phyloP scores from a whole-genome alignment of 305 asterid species.

The Solanum hybrid region DNA sequence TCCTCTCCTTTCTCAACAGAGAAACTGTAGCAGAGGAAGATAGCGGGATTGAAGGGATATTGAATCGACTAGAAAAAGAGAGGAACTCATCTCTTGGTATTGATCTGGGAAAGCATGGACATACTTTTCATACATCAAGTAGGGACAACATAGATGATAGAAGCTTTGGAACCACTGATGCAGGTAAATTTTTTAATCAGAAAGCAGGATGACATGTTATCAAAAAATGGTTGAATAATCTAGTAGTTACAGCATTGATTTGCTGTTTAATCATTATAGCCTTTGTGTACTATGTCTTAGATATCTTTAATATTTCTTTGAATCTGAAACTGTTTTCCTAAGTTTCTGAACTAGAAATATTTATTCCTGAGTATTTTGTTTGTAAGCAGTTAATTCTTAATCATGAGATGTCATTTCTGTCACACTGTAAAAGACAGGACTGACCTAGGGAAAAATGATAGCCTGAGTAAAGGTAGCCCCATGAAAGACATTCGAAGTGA shows the following conservation, averaged over 20 bases:
- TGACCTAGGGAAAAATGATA: constrained; percentile 26
- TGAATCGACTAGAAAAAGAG: constrained; percentile 70
- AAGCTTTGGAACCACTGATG: constrained; percentile 16
- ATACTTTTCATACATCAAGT: constrained; percentile 21
- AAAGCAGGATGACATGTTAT: neutral
- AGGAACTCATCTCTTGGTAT: constrained; percentile 49
- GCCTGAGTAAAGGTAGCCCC: constrained; percentile 15
- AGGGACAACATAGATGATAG: constrained; percentile 17
- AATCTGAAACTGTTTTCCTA: neutral
- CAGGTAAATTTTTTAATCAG: neutral
- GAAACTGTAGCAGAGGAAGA: constrained; percentile 37
- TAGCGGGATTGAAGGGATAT: constrained; percentile 68
- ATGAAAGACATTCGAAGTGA: constrained; percentile 17
- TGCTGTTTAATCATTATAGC: neutral
- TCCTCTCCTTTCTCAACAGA: constrained; percentile 29
- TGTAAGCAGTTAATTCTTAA: constrained; percentile 17
- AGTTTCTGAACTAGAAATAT: neutral
- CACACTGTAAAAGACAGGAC: constrained; percentile 39
- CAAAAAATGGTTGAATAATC: neutral
- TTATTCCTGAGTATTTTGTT: neutral
- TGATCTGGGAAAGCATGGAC: constrained; percentile 24
- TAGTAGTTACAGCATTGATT: neutral
- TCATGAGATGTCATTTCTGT: constrained; percentile 21
- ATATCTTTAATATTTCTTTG: neutral
- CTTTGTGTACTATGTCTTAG: neutral